phyloP scores from a whole-genome alignment of 495 filamentous ascomycete species.

The Trichoderma reesei region DNA sequence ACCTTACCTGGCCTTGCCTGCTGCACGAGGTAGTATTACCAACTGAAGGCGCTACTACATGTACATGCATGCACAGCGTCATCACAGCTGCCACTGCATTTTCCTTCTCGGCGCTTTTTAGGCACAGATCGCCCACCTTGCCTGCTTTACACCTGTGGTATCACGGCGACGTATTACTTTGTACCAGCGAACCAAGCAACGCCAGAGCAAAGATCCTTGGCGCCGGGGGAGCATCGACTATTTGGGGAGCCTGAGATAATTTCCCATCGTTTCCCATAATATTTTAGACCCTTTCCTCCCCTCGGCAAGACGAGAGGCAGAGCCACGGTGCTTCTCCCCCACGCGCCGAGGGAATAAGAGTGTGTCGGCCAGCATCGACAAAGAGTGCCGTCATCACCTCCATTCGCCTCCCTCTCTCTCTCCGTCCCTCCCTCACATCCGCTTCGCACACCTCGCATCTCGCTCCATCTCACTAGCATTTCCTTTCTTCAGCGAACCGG shows the following conservation, averaged over 20 bases:
- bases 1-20: no score
- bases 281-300: slow-evolving; percentile 4
- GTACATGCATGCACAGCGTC: background rate
- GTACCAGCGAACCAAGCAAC: background rate
- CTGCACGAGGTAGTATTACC: background rate
- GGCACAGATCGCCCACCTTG: background rate
- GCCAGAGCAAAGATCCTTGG: slow-evolving; percentile 1
- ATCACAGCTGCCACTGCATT: background rate
- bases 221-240: background rate
- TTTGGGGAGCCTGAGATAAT: slow-evolving; percentile 1
- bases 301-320: background rate
- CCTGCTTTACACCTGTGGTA: background rate
- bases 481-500: background rate
- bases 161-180: background rate
- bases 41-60: background rate
- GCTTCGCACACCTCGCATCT: background rate
- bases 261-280: slow-evolving; percentile 7
- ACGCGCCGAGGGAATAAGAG: background rate
- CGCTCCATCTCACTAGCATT: background rate
- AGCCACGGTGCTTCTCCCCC: background rate
- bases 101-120: background rate
- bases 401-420: background rate
- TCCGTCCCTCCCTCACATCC: background rate
- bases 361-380: background rate
- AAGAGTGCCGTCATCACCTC: background rate